Base-by-base conservation (phyloP, 345 rosid species). In the Aquilaria yunnanensis region DNA sequence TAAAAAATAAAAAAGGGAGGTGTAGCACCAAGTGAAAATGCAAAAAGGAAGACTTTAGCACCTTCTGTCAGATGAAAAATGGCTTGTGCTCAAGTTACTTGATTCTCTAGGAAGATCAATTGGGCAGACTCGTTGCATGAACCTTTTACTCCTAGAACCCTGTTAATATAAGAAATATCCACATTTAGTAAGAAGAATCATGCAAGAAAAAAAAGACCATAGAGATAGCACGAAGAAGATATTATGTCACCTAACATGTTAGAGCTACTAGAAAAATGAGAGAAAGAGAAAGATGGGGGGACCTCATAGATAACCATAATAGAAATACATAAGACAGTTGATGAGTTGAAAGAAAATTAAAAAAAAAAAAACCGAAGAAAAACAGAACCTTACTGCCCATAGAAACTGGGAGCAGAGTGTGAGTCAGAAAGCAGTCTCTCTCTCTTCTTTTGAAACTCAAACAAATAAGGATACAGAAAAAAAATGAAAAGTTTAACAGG, bases 11-110 rank as follows among this genome's bases (percentile, higher is more conserved):
- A 83, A 56, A 75, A 76, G 37, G 83, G 61, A 48, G 89, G 81
- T 30, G 85, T 79, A 32, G 78, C 81, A 52, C 76, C 49, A 69
- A 80, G 71, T 67, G 87, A 75, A 56, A 76, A 79, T 2, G 81
- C 72, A 70, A 77, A 69, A 76, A 70, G 77, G 75, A 32, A 78
- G 62, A 64, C 32, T 69, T 63, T 56, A 65, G 66, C 59, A 65
- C 63, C 68, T 57, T 56, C 61, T 68, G 64, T 78, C 80, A 67
- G 69, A 57, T n/a, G 70, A 63, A 43, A 67, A 65, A 51, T 71
- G 64, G 6, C 54, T 47, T 51, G 69, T 51, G 59, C 72, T 69
- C 47, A 56, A 66, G 52, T 41, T 37, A 46, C 65, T 50, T 8
- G 77, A 55, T 47, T 74, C 78, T 58, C 66, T 69, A 51, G 80